These are phyloP conservation scores for Penicillium nordicum DNA, from an alignment of 2,329 filamentous ascomycete species.

Conservation along the genomic window DNA sequence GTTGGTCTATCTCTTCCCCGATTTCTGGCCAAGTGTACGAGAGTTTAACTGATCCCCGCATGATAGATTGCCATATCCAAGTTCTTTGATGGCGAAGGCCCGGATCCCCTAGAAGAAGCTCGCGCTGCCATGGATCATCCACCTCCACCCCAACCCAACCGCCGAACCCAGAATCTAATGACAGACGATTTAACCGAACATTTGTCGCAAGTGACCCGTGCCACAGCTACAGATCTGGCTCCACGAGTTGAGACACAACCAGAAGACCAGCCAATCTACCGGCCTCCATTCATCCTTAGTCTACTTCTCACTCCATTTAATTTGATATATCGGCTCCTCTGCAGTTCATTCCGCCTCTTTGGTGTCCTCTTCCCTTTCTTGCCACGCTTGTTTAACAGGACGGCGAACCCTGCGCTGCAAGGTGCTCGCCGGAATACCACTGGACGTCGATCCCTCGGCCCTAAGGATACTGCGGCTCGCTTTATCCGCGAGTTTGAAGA, in stretches of 20 bases:
- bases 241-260: conserved; percentile 79
- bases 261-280: conserved; percentile 61
- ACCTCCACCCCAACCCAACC: conserved; percentile 59
- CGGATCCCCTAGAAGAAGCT: conserved; percentile 76
- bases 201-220: conserved; percentile 34
- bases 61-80: conserved; percentile 88
- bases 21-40: background rate
- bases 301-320: conserved; percentile 79
- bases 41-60: conserved; percentile 19
- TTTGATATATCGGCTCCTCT: conserved; percentile 69
- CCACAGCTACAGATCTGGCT: conserved; percentile 59
- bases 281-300: conserved; percentile 71
- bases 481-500: conserved; percentile 95
- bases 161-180: conserved; percentile 70
- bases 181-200: conserved; percentile 42
- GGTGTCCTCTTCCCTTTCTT: conserved; percentile 78
- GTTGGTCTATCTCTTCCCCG: conserved; percentile 41
- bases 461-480: conserved; percentile 80
- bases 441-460: conserved; percentile 72
- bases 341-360: conserved; percentile 65
- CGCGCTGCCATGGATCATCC: conserved; percentile 58
- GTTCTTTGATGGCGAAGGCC: conserved; percentile 94
- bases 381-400: conserved; percentile 55
- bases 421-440: conserved; percentile 55
- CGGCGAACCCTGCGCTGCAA: conserved; percentile 49